Base-by-base conservation (phyloP, 306 rosid species). In the Betula pendula region DNA sequence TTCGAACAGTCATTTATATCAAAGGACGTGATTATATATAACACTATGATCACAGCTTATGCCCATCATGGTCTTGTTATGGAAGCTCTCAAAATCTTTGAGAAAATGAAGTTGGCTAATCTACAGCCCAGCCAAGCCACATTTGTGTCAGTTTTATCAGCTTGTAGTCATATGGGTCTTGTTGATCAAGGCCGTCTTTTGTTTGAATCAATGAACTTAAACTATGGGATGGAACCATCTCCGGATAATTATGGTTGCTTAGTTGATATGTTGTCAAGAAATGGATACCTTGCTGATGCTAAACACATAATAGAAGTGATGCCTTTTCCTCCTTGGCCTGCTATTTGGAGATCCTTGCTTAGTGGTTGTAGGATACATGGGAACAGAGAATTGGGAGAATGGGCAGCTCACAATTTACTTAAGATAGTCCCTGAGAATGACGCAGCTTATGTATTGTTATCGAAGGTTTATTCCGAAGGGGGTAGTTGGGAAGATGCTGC, bases 281-380 rank as follows among this genome's bases (percentile, higher is more conserved):
- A 81, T 50, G 90, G 93, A 71, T 38, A 77, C 63, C 90, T 89
- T 63, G 79, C 79, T 24, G 85, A 79, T 49, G 89, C 93, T 10
- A 84, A 76, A 63, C 24, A 59, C 69, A 56, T 83, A 50, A 76
- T 89, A 14, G 84, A 86, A 44, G 79, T 22, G 3, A 85, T 89
- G 90, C 93, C 93, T 3, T 82, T 76, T 82, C 70, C 83, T 70
- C 80, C 89, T 40, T 89, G 93, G 89, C 93, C 86, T n/a, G 88
- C 87, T 55, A 77, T 89, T 52, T 51, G 83, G 83, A 87, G 89
- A 75, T 87, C 90, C 80, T 68, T 89, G 77, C 86, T 89, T 38
- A 87, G 82, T 8, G 90, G 90, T 68, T 87, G 93, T 72, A 81
- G 90, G 77, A 89, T 79, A 58, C 80, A 87, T 71, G 88, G 85